These are phyloP conservation scores for Trametes elegans DNA, from an alignment of 768 basidiomycete genomes.

Conservation along the genomic window DNA sequence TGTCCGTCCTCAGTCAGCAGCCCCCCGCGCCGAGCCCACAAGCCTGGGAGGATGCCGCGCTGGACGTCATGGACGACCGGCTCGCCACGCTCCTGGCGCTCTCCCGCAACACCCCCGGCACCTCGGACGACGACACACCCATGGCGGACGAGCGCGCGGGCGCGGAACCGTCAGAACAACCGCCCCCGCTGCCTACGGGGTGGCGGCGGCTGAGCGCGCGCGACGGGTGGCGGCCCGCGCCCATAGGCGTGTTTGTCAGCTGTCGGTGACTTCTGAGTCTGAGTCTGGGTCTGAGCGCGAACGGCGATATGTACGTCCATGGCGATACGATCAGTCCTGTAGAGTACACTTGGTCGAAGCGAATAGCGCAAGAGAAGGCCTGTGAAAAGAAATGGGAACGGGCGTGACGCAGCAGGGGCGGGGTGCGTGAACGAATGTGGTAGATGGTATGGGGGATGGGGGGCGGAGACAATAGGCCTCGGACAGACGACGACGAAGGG, in stretches of 20 bases:
- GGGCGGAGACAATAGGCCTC: background rate
- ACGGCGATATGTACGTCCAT: background rate
- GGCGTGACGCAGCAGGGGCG: background rate
- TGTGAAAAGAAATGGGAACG: background rate
- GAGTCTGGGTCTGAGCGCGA: background rate
- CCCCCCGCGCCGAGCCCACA: constrained; percentile 23
- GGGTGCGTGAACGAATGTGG: background rate
- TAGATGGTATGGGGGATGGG: background rate
- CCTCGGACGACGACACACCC: background rate
- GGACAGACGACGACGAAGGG: no score
- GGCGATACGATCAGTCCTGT: no score
- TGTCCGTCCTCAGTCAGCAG: constrained; percentile 7
- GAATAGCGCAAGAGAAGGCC: background rate
- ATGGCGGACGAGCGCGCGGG: background rate
- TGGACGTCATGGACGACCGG: constrained; percentile 56
- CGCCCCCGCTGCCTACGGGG: constrained; percentile 35
- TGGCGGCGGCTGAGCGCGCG: constrained; percentile 50
- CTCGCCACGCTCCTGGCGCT: constrained; percentile 37
- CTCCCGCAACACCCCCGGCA: background rate
- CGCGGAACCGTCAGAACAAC: background rate
- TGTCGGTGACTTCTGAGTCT: constrained; percentile 11
- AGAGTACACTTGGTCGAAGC: no score
- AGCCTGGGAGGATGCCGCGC: constrained; percentile 51
- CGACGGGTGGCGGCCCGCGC: constrained; percentile 59
- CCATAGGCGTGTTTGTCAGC: constrained; percentile 56